A percentile compares a stretch with the other conserved stretches of the same genome.
Conservation (phyloP, 768 basidiomycete genomes). For the Ramaria sp. region DNA sequence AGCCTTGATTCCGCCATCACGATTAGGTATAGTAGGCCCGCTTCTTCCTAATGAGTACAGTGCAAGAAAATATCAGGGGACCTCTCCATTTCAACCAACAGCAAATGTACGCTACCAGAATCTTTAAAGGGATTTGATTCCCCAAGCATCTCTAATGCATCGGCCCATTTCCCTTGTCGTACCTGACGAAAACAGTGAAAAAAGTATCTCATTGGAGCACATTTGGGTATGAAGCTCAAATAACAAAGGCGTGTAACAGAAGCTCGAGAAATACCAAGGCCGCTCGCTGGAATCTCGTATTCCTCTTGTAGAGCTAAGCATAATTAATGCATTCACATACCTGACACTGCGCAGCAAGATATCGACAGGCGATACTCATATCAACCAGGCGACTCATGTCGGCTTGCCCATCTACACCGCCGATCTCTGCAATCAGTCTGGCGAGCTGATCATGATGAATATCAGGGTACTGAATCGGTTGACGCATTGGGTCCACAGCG, state of each 20-base stretch:
- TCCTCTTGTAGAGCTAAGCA: not conserved
- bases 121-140: constrained; percentile 83
- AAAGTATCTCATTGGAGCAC: not conserved
- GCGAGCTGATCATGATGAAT: constrained; percentile 16
- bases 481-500: not conserved
- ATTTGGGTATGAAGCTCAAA: no score
- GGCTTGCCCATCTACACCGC: constrained; percentile 47
- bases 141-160: constrained; percentile 87
- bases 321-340: constrained; percentile 27
- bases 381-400: constrained; percentile 74
- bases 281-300: no score
- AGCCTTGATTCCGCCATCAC: constrained; percentile 94
- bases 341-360: constrained; percentile 93
- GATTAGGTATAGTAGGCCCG: constrained; percentile 64
- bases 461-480: not conserved
- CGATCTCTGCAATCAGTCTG: constrained; percentile 59
- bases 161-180: constrained; percentile 84
- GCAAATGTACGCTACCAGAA: constrained; percentile 33
- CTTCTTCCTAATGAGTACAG: constrained; percentile 34
- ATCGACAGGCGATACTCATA: constrained; percentile 91
- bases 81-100: not conserved
- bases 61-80: not conserved
- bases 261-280: no score
- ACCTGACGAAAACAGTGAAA: constrained; percentile 30
- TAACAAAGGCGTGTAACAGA: no score